phyloP scores from a whole-genome alignment of 768 basidiomycete genomes.

The Agrocybe praecox region DNA sequence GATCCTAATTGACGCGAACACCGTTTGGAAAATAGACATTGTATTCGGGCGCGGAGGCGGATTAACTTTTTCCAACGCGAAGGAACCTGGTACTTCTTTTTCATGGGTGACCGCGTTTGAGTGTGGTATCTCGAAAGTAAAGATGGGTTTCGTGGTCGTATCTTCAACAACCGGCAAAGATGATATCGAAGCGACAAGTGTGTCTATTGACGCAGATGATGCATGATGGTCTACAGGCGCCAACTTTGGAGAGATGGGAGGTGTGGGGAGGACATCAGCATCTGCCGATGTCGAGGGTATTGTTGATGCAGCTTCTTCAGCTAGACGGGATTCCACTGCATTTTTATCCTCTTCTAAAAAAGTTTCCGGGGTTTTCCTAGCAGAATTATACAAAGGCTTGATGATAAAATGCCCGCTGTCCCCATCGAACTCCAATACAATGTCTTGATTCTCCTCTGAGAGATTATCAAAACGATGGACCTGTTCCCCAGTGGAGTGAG shows the following conservation, averaged over 20 bases:
- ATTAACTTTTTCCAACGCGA: not conserved
- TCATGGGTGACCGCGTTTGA: not conserved
- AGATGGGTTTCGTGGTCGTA: not conserved
- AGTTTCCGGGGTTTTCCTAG: no score
- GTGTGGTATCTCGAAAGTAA: not conserved
- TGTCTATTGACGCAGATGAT: not conserved
- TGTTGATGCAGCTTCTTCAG: not conserved
- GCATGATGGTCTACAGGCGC: not conserved
- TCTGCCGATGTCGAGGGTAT: not conserved
- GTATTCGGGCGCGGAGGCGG: not conserved
- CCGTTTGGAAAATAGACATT: constrained; percentile 1
- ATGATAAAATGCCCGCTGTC: constrained; percentile 24
- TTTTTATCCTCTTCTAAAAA: no score
- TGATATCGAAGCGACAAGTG: not conserved
- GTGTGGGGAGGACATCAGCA: not conserved
- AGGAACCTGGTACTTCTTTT: not conserved
- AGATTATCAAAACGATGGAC: constrained; percentile 4
- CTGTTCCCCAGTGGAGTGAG: constrained; percentile 7
- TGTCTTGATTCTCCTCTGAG: not conserved
- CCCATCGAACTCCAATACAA: not conserved
- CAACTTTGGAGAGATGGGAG: not conserved
- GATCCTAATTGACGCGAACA: constrained; percentile 4
- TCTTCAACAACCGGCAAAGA: not conserved
- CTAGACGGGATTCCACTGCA: not conserved
- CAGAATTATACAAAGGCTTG: constrained; percentile 1